A percentile compares a stretch with the other conserved stretches of the same genome.
These are phyloP conservation scores for Pestalotiopsis sp. DNA, from an alignment of 2,329 filamentous ascomycete species.

Conservation along the genomic window DNA sequence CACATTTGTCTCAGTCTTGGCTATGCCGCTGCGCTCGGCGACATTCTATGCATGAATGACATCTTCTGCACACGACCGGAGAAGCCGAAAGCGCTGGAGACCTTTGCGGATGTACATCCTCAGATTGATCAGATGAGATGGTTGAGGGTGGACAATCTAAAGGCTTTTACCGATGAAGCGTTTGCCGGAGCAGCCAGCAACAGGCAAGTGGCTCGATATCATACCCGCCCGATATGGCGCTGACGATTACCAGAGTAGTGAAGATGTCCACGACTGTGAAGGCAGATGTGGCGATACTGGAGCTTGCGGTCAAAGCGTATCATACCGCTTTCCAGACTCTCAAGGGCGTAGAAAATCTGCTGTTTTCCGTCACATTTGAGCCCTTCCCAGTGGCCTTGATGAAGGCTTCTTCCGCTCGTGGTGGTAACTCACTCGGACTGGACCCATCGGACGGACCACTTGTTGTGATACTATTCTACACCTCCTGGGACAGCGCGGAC, in stretches of 20 bases:
- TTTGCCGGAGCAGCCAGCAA: neutral
- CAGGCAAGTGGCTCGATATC: neutral
- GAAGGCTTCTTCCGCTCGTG: neutral
- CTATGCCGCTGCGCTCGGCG: conserved; percentile 16
- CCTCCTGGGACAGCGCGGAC: neutral
- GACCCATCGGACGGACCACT: neutral
- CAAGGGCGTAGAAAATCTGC: neutral
- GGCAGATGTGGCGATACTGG: neutral
- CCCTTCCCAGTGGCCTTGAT: neutral
- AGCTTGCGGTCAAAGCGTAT: neutral
- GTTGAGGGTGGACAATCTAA: neutral
- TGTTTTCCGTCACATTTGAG: neutral
- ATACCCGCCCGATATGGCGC: rapidly evolving
- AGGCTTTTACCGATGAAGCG: neutral
- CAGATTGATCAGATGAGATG: conserved; percentile 1
- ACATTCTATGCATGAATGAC: neutral
- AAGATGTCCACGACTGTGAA: neutral
- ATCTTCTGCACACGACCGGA: neutral
- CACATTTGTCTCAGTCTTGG: conserved; percentile 21
- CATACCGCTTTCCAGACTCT: neutral
- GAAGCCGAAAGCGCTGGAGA: neutral
- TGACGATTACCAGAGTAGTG: neutral
- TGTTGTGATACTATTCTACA: neutral
- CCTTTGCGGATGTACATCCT: neutral
- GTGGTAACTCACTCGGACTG: neutral